Conservation (phyloP, 352 stramenopile genomes). For the Elongisporangium anandrum region DNA sequence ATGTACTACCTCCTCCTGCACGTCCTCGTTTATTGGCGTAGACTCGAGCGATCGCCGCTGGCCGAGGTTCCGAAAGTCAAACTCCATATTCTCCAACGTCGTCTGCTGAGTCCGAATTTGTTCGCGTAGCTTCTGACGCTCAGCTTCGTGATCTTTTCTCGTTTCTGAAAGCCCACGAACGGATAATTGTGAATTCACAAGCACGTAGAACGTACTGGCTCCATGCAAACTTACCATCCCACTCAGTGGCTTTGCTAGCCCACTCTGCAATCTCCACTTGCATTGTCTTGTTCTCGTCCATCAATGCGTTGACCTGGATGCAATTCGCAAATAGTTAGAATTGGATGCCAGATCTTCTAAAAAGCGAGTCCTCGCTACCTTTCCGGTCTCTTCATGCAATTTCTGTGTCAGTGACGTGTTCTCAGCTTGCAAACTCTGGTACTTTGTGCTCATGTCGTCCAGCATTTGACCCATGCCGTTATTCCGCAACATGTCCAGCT, state of each 20-base stretch:
- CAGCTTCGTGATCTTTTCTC: conserved; percentile 22
- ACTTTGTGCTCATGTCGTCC: conserved; percentile 58
- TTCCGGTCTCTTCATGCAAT: conserved; percentile 25
- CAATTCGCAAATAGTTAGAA: not conserved
- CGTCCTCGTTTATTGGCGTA: conserved; percentile 8
- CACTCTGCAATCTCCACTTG: conserved; percentile 20
- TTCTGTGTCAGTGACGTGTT: conserved; percentile 32
- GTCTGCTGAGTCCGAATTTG: conserved; percentile 64
- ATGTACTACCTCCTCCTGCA: conserved; percentile 41
- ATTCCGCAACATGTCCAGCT: conserved; percentile 58
- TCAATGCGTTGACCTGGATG: not conserved
- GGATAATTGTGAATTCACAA: not conserved
- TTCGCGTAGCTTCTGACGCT: conserved; percentile 30
- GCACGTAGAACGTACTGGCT: not conserved
- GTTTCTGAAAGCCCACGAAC: conserved; percentile 16
- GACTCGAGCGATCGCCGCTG: not conserved
- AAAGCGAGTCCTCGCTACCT: conserved; percentile 33
- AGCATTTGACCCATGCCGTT: conserved; percentile 64
- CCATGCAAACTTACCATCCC: conserved; percentile 18
- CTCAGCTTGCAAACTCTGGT: conserved; percentile 37
- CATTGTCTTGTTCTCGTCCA: not conserved
- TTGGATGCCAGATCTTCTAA: not conserved
- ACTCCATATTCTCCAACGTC: conserved; percentile 53
- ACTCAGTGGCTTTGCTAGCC: conserved; percentile 13
- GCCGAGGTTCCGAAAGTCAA: conserved; percentile 20